phyloP scores from a whole-genome alignment of 1,284 basidiomycete genomes.

The Mycena sp. region DNA sequence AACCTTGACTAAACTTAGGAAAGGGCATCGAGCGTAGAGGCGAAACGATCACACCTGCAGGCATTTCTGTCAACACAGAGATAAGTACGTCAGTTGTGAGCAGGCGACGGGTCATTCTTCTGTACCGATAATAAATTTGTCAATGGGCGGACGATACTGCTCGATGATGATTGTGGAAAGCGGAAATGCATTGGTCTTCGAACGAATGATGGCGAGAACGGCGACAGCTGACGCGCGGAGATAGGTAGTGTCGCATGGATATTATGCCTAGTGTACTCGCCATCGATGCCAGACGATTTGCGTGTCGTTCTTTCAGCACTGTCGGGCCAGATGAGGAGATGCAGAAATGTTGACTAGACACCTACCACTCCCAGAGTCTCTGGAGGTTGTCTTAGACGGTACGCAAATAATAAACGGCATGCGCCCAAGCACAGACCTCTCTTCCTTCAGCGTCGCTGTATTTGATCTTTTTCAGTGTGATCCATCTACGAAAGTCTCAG shows the following conservation, averaged over 20 bases:
- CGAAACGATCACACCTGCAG: slow-evolving; percentile 11
- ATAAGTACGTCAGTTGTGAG: no score
- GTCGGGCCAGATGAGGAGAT: neutral
- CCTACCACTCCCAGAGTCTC: slow-evolving; percentile 82
- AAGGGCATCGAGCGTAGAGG: neutral
- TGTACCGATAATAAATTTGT: slow-evolving; percentile 75
- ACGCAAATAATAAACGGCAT: neutral
- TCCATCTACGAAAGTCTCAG: slow-evolving; percentile 62
- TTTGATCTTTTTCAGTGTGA: slow-evolving; percentile 76
- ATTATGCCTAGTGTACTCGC: slow-evolving; percentile 47
- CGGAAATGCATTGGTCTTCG: slow-evolving; percentile 72
- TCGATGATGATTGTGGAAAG: slow-evolving; percentile 86
- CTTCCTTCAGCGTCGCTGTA: slow-evolving; percentile 80
- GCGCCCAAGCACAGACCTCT: slow-evolving; percentile 57
- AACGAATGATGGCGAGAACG: slow-evolving; percentile 82
- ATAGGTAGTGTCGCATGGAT: neutral
- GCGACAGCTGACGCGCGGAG: slow-evolving; percentile 69
- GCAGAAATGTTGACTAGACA: neutral
- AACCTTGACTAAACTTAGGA: slow-evolving; percentile 68
- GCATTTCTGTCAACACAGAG: slow-evolving; percentile 22
- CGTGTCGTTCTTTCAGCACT: slow-evolving; percentile 67
- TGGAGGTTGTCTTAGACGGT: slow-evolving; percentile 40
- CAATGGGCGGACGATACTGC: slow-evolving; percentile 87
- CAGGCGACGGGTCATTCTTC: no score
- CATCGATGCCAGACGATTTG: slow-evolving; percentile 75